Conservation (phyloP, 2,329 filamentous ascomycete genomes). For the Microascus cirrosus region DNA sequence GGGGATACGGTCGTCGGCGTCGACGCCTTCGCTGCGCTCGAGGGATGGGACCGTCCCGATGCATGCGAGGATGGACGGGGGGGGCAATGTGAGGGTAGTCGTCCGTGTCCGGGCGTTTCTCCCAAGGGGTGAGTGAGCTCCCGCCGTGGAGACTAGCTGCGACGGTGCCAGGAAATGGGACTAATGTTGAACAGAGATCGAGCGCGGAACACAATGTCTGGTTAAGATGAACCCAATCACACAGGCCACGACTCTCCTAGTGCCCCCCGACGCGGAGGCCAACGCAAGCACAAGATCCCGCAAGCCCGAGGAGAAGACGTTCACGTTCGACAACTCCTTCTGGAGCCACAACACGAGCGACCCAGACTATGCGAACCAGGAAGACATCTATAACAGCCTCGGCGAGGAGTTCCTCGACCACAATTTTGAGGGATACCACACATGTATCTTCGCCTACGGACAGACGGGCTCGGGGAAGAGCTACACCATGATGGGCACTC, state of each 20-base stretch:
- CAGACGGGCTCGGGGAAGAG: constrained; percentile 97
- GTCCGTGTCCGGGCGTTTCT: constrained; percentile 73
- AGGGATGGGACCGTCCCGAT: constrained; percentile 55
- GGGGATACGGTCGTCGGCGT: constrained; percentile 54
- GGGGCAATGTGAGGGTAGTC: constrained; percentile 73
- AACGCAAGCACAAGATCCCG: constrained; percentile 50
- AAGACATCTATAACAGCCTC: constrained; percentile 85
- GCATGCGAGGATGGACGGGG: constrained; percentile 45
- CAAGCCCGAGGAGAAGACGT: constrained; percentile 78
- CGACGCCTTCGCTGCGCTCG: constrained; percentile 66
- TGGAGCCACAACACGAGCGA: constrained; percentile 82
- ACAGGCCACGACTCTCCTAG: constrained; percentile 71
- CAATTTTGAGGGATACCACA: constrained; percentile 99
- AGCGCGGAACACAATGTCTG: constrained; percentile 72
- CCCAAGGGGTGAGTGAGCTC: constrained; percentile 50
- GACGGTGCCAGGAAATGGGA: constrained; percentile 5
- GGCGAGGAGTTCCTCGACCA: constrained; percentile 97
- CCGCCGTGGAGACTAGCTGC: background rate
- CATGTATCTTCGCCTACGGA: constrained; percentile 96
- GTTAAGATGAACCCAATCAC: constrained; percentile 84
- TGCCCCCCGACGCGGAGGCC: constrained; percentile 47
- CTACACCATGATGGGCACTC: constrained; percentile 93
- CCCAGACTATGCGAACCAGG: constrained; percentile 80
- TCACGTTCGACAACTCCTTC: constrained; percentile 96
- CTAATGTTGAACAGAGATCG: constrained; percentile 49